Percentiles rank a stretch among this genome's conserved stretches.
Conservation (phyloP, 345 rosid species). For the Angophora floribunda region DNA sequence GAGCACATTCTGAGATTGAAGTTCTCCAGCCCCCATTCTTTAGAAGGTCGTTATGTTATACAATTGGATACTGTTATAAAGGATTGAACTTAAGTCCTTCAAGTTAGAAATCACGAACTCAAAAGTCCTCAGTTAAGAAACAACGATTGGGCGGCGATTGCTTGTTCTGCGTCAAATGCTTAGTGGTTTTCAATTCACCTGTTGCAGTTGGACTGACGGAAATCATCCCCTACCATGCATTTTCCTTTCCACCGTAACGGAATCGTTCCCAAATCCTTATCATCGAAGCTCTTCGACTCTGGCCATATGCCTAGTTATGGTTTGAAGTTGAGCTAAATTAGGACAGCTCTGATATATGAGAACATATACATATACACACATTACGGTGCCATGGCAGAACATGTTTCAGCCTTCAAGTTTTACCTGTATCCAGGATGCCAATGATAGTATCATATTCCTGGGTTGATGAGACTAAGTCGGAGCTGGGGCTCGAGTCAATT, state of each 20-base stretch:
- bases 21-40: not conserved
- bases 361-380: not conserved
- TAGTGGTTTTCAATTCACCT: conserved; percentile 19
- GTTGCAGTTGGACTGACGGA: conserved; percentile 52
- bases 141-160: not conserved
- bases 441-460: conserved; percentile 35
- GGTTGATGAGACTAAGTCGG: conserved; percentile 16
- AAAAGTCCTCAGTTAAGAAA: not conserved
- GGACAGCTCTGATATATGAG: not conserved
- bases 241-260: conserved; percentile 73
- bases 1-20: not conserved
- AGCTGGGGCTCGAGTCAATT: conserved; percentile 27
- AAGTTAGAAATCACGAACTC: not conserved
- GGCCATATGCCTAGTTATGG: conserved; percentile 65
- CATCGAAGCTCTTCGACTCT: conserved; percentile 71
- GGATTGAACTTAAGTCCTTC: not conserved
- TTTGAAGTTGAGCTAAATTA: not conserved
- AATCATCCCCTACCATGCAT: conserved; percentile 35
- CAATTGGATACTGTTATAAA: not conserved
- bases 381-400: too few species aligned
- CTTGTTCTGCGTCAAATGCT: not conserved
- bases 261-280: conserved; percentile 45
- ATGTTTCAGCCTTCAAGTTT: not conserved
- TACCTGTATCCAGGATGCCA: conserved; percentile 74
- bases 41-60: not conserved